Evolutionary conservation across 1,139 yeast species (phyloP).

Genomic region (Pichia sp.): DNA sequence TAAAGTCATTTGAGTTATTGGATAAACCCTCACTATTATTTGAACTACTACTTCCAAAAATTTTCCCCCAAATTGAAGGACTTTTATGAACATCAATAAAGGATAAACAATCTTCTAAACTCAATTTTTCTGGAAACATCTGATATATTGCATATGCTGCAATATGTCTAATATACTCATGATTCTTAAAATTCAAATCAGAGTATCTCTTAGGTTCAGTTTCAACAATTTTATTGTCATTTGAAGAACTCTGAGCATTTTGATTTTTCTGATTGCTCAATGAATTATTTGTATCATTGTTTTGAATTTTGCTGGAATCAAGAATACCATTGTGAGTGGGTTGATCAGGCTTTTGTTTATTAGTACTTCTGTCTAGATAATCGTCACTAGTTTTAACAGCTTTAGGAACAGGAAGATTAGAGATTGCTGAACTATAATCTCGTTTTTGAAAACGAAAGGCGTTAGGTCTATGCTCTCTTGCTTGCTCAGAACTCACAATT

Average conservation of each 20-base stretch:
- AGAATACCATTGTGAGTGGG: neutral
- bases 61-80: slow-evolving; percentile 71
- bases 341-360: neutral
- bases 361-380: neutral
- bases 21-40: slow-evolving; percentile 23
- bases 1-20: slow-evolving; percentile 8
- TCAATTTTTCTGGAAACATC: slow-evolving; percentile 28
- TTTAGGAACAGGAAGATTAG: slow-evolving; percentile 33
- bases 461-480: slow-evolving; percentile 83
- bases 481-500: slow-evolving; percentile 95
- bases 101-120: slow-evolving; percentile 44
- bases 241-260: neutral
- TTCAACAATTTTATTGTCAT: neutral
- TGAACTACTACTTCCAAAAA: slow-evolving; percentile 33
- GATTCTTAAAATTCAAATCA: slow-evolving; percentile 57
- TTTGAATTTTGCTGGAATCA: no score
- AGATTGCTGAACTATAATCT: slow-evolving; percentile 27
- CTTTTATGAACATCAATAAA: slow-evolving; percentile 52
- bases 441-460: slow-evolving; percentile 63
- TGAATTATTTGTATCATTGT: no score
- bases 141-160: slow-evolving; percentile 57
- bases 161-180: slow-evolving; percentile 55
- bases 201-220: slow-evolving; percentile 50
- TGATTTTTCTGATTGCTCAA: neutral
- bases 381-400: slow-evolving; percentile 21